Base-by-base conservation (phyloP, 2,329 filamentous ascomycete genomes). In the Coniochaeta sp. region DNA sequence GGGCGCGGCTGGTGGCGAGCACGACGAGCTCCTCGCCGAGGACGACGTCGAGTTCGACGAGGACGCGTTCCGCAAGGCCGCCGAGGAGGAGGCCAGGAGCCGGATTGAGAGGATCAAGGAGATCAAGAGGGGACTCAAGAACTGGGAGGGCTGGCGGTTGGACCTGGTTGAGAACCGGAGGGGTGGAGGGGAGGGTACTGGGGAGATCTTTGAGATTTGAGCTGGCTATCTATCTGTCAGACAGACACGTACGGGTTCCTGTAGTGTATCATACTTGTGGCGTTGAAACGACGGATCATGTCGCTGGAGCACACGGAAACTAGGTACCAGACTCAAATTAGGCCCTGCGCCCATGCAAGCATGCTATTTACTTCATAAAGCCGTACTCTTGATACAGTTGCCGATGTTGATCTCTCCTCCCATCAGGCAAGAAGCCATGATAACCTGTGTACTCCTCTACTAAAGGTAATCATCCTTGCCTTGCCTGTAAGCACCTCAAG, bases 91-190 rank as follows among this genome's bases (percentile, higher is more conserved):
- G 61, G 77, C 78, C 22, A 81, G 78, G 74, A 80, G 76, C 66
- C 74, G 84, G 50, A 74, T 88, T 40, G 85, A 88, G 76, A 75
- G 85, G 60, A 82, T 88, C 68, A 85, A 82, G 73, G 78, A 88
- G 71, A 75, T 87, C 59, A 88, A 88, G 77, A 74, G 84, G 60
- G 78, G 78, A 1, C 74, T 88, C 58, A 86, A 85, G 76, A 84
- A 85, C 69, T 88, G 85, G 85, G 82, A 87, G 63, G 84, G 85
- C 8, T 88, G 84, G 84, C 79, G 85, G 71, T 72, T 88, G 67
- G 85, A 88, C 68, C 75, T 88, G 66, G 85, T 88, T 6, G 85
- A 88, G 69, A 78, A 76, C 55, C 75, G 83, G 62, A 75, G 78
- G 62, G 81, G 82, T 1, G 82, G 82, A 4, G 81, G 81, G 0